These are phyloP conservation scores for Orbilia quercus DNA, from an alignment of 2,329 filamentous ascomycete species.

Conservation along the genomic window DNA sequence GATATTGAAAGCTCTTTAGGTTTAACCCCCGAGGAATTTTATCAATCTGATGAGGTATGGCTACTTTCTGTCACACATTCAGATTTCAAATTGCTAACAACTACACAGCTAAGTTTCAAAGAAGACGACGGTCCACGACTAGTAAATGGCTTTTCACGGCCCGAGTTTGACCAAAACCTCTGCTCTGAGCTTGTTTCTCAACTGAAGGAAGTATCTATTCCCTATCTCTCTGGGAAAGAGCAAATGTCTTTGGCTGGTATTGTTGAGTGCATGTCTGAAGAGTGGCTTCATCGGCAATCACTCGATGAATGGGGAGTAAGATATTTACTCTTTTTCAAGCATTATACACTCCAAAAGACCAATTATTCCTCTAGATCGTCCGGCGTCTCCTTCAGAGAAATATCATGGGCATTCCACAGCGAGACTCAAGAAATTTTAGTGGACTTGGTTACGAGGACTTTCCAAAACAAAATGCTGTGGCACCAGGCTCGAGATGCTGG, in stretches of 20 bases:
- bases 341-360: constrained; percentile 78
- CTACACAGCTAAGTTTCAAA: constrained; percentile 57
- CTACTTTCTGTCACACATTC: background rate
- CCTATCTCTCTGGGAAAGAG: constrained; percentile 83
- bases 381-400: constrained; percentile 79
- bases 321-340: constrained; percentile 87
- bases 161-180: constrained; percentile 74
- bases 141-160: constrained; percentile 50
- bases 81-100: background rate
- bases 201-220: constrained; percentile 77
- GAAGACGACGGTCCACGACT: constrained; percentile 30
- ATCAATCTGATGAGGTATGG: constrained; percentile 65
- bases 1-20: constrained; percentile 47
- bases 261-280: constrained; percentile 82
- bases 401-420: constrained; percentile 86
- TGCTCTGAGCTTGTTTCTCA: constrained; percentile 79
- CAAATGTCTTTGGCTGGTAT: constrained; percentile 88
- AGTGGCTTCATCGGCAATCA: constrained; percentile 86
- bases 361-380: constrained; percentile 71
- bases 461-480: constrained; percentile 84
- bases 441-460: constrained; percentile 83
- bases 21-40: constrained; percentile 67
- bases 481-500: constrained; percentile 85
- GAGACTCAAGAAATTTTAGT: constrained; percentile 87
- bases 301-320: constrained; percentile 90